A percentile compares a stretch with the other conserved stretches of the same genome.
Evolutionary conservation across 352 stramenopile species (phyloP).

Genomic region (Phytophthora syringae): DNA sequence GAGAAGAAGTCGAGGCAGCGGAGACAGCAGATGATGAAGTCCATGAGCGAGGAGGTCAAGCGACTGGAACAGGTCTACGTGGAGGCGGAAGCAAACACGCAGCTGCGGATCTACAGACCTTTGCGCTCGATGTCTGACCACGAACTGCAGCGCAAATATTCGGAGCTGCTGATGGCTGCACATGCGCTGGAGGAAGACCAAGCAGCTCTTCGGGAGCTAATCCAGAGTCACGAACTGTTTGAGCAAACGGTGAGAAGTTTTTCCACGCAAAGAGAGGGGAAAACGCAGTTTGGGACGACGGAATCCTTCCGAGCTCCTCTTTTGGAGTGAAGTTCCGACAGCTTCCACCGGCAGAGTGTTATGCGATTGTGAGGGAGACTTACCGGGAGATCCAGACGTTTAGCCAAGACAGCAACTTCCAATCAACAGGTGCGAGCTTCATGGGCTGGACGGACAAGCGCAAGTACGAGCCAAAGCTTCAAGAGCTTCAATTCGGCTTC

Average conservation of each 20-base stretch:
- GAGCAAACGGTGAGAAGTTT: constrained; percentile 22
- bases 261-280: background rate
- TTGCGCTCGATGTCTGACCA: constrained; percentile 4
- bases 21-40: constrained; percentile 24
- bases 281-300: constrained; percentile 18
- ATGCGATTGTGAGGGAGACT: constrained; percentile 49
- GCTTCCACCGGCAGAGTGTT: constrained; percentile 33
- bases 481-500: constrained; percentile 47
- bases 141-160: constrained; percentile 27
- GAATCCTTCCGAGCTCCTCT: constrained; percentile 45
- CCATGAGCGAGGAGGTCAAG: constrained; percentile 61
- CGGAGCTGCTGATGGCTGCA: constrained; percentile 42
- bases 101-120: too few species aligned
- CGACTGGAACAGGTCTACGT: constrained; percentile 52
- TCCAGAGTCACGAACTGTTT: constrained; percentile 39
- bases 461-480: constrained; percentile 34
- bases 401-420: constrained; percentile 24
- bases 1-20: constrained; percentile 57
- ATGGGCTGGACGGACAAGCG: constrained; percentile 62
- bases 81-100: constrained; percentile 18
- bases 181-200: constrained; percentile 50
- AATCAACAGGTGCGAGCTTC: constrained; percentile 40
- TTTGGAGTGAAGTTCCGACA: constrained; percentile 32
- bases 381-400: constrained; percentile 54
- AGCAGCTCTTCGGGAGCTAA: constrained; percentile 20